These are phyloP conservation scores for Cystobasidiaceae sp. DNA, from an alignment of 1,284 basidiomycete genomes.

Conservation along the genomic window DNA sequence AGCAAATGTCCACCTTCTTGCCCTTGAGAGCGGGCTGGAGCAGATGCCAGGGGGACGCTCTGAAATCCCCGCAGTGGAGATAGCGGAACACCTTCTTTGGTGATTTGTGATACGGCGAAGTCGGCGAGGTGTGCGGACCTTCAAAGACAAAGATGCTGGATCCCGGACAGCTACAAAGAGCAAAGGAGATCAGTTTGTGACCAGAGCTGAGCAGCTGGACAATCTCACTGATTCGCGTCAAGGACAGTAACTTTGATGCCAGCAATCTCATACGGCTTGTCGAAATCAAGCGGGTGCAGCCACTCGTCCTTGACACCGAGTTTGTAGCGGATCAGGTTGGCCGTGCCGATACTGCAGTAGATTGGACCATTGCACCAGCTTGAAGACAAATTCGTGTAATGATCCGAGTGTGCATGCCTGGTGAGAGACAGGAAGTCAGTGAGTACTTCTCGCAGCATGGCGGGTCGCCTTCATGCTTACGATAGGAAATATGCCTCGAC, in stretches of 20 bases:
- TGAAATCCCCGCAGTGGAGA: conserved; percentile 83
- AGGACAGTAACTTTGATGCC: conserved; percentile 87
- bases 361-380: conserved; percentile 87
- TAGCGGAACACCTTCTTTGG: conserved; percentile 69
- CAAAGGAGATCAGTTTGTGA: neutral
- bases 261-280: conserved; percentile 65
- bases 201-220: too few relatives aligned
- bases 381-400: conserved; percentile 82
- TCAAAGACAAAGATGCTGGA: conserved; percentile 91
- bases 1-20: conserved; percentile 76
- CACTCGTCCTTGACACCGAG: conserved; percentile 79
- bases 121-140: conserved; percentile 84
- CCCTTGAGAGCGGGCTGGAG: conserved; percentile 72
- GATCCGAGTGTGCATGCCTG: conserved; percentile 90
- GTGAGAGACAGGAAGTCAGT: neutral
- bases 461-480: too few relatives aligned
- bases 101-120: conserved; percentile 63
- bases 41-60: conserved; percentile 66
- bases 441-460: conserved; percentile 6
- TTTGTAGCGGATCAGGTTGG: conserved; percentile 83
- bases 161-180: conserved; percentile 69
- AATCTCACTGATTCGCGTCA: conserved; percentile 92
- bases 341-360: conserved; percentile 80
- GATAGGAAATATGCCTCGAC: conserved; percentile 41
- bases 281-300: conserved; percentile 78